Percentiles rank a stretch among this genome's conserved stretches.
Evolutionary conservation across 164 flowering plant genomes (phyloP).

Genomic region (Stephania yunnanensis): DNA sequence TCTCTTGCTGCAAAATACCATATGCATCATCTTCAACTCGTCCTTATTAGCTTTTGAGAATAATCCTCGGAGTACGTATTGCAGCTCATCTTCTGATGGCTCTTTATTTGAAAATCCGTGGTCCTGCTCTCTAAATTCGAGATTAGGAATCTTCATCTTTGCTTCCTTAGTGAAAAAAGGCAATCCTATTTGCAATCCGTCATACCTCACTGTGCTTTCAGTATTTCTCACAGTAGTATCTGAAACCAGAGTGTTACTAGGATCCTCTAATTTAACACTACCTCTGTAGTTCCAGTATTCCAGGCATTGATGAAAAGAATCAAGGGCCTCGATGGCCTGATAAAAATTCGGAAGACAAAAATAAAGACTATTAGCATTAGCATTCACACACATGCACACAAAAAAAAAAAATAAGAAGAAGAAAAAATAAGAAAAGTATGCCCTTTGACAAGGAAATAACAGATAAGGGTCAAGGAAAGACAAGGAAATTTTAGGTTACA

Average conservation of each 20-base stretch:
- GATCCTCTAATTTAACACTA: background rate
- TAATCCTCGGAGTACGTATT: conserved; percentile 32
- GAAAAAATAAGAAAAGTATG: too few relatives aligned
- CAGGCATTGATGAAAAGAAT: conserved; percentile 44
- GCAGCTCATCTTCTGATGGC: conserved; percentile 23
- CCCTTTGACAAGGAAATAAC: background rate
- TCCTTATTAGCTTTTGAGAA: conserved; percentile 45
- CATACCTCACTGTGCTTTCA: background rate
- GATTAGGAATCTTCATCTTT: conserved; percentile 14
- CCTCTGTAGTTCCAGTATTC: conserved; percentile 59
- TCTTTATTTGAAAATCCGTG: conserved; percentile 6
- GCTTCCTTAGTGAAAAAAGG: conserved; percentile 17
- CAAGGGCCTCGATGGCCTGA: conserved; percentile 79
- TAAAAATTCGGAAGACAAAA: conserved; percentile 1
- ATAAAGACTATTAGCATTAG: background rate
- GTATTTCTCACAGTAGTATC: conserved; percentile 4
- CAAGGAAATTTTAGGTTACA: background rate
- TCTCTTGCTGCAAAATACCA: conserved; percentile 35
- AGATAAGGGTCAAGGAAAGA: background rate
- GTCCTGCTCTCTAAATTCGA: conserved; percentile 20
- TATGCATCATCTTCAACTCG: conserved; percentile 43
- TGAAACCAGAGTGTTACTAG: background rate
- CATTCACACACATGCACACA: background rate
- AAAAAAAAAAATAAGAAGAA: background rate
- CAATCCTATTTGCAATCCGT: conserved; percentile 8